These are phyloP conservation scores for Russula lepida DNA, from an alignment of 768 basidiomycete species.

Conservation along the genomic window DNA sequence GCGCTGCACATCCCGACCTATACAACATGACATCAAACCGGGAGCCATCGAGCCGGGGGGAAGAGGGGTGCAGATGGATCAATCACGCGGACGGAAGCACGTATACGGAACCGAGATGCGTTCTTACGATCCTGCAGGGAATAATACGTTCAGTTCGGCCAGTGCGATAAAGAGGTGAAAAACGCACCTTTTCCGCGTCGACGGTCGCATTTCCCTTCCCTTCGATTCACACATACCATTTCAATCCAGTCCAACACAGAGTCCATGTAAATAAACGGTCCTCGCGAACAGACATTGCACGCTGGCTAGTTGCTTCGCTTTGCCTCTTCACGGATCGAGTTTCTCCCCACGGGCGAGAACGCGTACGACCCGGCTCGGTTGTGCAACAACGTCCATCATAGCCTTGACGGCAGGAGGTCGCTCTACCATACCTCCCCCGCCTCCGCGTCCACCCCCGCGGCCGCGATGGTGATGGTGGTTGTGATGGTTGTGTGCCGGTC, in stretches of 20 bases:
- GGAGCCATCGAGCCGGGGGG: neutral
- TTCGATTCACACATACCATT: neutral
- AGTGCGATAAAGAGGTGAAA: neutral
- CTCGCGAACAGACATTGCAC: neutral
- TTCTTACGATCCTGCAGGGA: neutral
- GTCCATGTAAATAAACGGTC: neutral
- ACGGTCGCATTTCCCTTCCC: neutral
- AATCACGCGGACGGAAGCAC: neutral
- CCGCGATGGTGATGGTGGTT: conserved; percentile 19
- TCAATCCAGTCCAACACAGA: neutral
- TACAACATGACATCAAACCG: neutral
- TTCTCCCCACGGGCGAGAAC: conserved; percentile 83
- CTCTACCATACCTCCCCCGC: conserved; percentile 51
- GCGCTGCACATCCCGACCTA: neutral
- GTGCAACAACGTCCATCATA: conserved; percentile 72
- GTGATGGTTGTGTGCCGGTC: conserved; percentile 7
- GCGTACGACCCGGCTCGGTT: conserved; percentile 66
- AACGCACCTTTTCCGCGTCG: neutral
- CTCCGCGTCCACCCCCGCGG: conserved; percentile 25
- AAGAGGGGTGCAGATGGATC: no score
- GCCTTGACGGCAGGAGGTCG: conserved; percentile 70
- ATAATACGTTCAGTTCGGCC: neutral
- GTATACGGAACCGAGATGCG: neutral
- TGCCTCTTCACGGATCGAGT: conserved; percentile 42
- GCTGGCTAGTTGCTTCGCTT: neutral